These are phyloP conservation scores for Claviceps sp. DNA, from an alignment of 2,329 filamentous ascomycete species.

Conservation along the genomic window DNA sequence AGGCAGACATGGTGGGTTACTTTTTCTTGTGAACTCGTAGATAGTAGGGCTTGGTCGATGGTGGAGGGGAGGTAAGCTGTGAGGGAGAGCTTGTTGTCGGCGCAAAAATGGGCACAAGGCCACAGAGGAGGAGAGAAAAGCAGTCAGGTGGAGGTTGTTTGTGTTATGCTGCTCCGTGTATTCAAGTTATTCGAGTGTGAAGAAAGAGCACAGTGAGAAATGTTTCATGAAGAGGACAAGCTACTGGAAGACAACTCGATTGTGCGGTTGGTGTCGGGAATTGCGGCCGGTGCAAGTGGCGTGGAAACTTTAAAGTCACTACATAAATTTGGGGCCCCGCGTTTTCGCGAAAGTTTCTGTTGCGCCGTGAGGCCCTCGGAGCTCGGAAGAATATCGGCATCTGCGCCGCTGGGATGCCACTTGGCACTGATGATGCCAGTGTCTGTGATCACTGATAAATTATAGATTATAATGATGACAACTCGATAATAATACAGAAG, in stretches of 20 bases:
- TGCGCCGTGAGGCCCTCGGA: not conserved
- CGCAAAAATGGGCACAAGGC: not conserved
- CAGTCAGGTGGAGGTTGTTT: too few species aligned
- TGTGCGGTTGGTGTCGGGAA: constrained; percentile 4
- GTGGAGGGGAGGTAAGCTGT: too few species aligned
- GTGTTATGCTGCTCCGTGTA: too few species aligned
- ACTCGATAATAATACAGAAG: too few species aligned
- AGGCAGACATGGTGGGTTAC: constrained; percentile 14
- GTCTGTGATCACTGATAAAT: too few species aligned
- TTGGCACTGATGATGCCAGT: too few species aligned
- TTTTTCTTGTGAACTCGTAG: not conserved
- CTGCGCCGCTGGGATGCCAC: not conserved
- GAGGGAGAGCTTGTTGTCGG: not conserved
- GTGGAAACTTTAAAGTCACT: not conserved
- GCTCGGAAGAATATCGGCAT: constrained; percentile 1
- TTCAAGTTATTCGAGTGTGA: not conserved
- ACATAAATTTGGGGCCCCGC: constrained; percentile 3
- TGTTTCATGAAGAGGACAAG: not conserved
- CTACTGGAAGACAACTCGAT: not conserved
- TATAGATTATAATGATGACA: too few species aligned
- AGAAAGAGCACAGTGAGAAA: not conserved
- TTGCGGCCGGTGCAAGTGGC: not conserved
- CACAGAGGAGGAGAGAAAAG: not conserved
- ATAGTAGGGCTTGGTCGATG: not conserved
- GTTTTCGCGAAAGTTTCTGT: not conserved